Evolutionary conservation across 306 rosid species (phyloP), one percentile per base, ranked within the genome.

Genomic region (Oxytropis ochrocephala): DNA sequence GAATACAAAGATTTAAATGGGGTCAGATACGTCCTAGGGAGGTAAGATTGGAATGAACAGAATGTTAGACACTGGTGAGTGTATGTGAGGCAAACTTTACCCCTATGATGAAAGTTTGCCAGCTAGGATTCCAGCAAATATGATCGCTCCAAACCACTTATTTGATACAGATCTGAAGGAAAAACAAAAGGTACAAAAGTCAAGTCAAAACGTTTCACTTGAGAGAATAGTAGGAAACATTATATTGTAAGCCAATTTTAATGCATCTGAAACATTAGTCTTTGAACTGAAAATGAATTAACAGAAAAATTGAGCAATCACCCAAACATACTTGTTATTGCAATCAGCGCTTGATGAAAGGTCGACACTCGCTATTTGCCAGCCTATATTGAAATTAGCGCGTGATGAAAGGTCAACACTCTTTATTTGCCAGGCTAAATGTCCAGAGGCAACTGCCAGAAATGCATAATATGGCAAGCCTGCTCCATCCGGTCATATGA

Each of bases 101-200:
- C 79, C 35, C 78, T 82, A 86, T 27, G 86, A 79, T 41, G 75
- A 58, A 65, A 90, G 71, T 64, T 74, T 85, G 59, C 93, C 97
- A 11, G 88, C 87, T 7, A 88, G 78, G 81, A 90, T 90, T 76
- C 94, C 96, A 44, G 85, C 78, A 81, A 88, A 93, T 74, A 93
- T 73, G 69, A 93, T 73, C 52, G 93, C 97, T 61, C 98, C 98
- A 79, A 86, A 93, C 97, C 98, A 93, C 84, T 93, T 93, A 81
- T 93, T 93, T 57, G 98, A 93, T 75, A 81, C 81, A 81, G 90
- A 93, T 73, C 98, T 93, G 86, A 50, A 75, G 42, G 30, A 69
- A 48, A 13, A 33, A 29, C 35, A 24, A 52, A 38, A 3, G 65
- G 57, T 10, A 68, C 27, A 24, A 36, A 55, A 52, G 55, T 70